Evolutionary conservation across 2,329 filamentous ascomycete species (phyloP).

Genomic region (Neocatenulostroma microsporum): DNA sequence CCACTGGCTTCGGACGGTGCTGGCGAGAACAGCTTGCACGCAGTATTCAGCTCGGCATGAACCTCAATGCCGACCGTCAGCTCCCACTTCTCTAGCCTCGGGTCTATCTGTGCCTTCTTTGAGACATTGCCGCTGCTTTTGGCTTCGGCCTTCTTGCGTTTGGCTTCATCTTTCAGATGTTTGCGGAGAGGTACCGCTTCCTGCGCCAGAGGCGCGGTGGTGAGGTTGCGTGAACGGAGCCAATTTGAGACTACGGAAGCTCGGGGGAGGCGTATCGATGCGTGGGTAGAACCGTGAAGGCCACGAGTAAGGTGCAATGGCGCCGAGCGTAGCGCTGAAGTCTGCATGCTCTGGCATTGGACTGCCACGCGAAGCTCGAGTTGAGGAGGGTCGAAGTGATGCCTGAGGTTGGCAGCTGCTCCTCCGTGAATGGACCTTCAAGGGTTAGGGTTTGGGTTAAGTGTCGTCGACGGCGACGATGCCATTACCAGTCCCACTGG

Average conservation of each 20-base stretch:
- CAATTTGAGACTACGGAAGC: constrained; percentile 25
- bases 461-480: too few species aligned
- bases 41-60: constrained; percentile 88
- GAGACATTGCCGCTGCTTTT: constrained; percentile 10
- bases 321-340: background rate
- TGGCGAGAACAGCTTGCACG: constrained; percentile 77
- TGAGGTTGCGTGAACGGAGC: constrained; percentile 21
- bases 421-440: too few species aligned
- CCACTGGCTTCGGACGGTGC: constrained; percentile 16
- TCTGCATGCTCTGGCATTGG: background rate
- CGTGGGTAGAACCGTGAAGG: background rate
- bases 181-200: constrained; percentile 31
- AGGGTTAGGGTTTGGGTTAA: too few species aligned
- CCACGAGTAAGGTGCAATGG: constrained; percentile 3
- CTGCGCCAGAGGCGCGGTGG: constrained; percentile 14
- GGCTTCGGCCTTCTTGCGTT: constrained; percentile 23
- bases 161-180: constrained; percentile 36
- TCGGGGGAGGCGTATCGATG: constrained; percentile 10
- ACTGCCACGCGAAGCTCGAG: too few species aligned
- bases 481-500: too few species aligned
- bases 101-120: constrained; percentile 12
- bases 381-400: too few species aligned
- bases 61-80: constrained; percentile 95
- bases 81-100: constrained; percentile 61
- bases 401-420: too few species aligned